phyloP scores from a whole-genome alignment of 2,329 filamentous ascomycete species.

The Eurotiales sp. region DNA sequence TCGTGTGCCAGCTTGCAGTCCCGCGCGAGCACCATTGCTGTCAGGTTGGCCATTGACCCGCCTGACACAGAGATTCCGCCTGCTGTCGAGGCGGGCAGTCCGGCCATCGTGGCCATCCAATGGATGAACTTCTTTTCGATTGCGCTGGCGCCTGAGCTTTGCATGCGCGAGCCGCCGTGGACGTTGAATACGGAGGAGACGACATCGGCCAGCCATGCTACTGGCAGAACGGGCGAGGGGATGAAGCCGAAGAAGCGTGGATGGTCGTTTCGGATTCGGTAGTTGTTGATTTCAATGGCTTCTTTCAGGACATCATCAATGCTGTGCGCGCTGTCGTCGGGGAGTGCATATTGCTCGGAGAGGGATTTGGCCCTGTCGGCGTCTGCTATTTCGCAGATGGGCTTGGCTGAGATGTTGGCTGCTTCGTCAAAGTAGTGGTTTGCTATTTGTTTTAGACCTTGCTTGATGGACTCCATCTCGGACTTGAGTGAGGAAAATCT shows the following conservation, averaged over 20 bases:
- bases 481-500: not conserved
- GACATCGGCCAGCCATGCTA: constrained; percentile 13
- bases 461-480: not conserved
- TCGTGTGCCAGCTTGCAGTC: constrained; percentile 14
- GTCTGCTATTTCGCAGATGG: not conserved
- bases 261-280: constrained; percentile 16
- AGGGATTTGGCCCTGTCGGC: not conserved
- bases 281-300: constrained; percentile 1
- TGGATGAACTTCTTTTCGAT: constrained; percentile 15
- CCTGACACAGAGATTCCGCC: constrained; percentile 21
- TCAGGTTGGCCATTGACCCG: constrained; percentile 23
- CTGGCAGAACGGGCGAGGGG: constrained; percentile 7
- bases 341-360: not conserved
- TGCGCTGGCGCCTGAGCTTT: constrained; percentile 14
- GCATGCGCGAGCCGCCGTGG: not conserved
- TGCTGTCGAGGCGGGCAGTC: constrained; percentile 14
- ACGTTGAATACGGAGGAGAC: constrained; percentile 7
- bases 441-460: not conserved
- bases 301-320: not conserved
- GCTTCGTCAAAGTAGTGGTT: not conserved
- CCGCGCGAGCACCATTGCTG: constrained; percentile 19
- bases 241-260: constrained; percentile 15
- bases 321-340: not conserved
- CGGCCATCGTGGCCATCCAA: constrained; percentile 17
- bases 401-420: not conserved